Evolutionary conservation across 345 rosid species (phyloP).

Genomic region (Barbarea vulgaris): DNA sequence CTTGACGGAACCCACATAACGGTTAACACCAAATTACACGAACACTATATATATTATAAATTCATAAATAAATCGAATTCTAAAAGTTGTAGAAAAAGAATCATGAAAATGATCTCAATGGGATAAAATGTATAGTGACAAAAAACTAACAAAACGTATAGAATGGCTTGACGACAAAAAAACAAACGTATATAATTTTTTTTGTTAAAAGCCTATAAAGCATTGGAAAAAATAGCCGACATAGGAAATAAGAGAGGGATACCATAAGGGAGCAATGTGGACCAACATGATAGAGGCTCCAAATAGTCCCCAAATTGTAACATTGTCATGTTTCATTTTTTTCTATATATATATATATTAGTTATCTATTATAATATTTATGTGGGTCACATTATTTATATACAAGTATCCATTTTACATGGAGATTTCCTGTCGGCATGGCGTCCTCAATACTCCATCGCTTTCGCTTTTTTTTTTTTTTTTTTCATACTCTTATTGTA

Average conservation of each 20-base stretch:
- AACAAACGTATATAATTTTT: not conserved
- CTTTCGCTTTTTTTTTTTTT: conserved; percentile 8
- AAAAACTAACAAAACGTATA: not conserved
- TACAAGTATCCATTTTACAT: not conserved
- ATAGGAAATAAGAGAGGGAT: conserved; percentile 18
- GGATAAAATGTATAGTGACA: not conserved
- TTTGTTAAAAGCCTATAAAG: not conserved
- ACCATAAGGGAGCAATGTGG: conserved; percentile 27
- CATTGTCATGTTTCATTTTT: conserved; percentile 7
- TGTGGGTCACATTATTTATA: conserved; percentile 1
- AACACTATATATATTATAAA: too few relatives aligned
- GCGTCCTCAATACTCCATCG: conserved; percentile 23
- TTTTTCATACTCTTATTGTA: conserved; percentile 1
- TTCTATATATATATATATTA: too few relatives aligned
- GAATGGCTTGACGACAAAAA: not conserved
- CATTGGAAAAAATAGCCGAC: conserved; percentile 28
- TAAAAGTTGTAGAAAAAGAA: too few relatives aligned
- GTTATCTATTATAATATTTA: too few relatives aligned
- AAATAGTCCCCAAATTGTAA: conserved; percentile 33
- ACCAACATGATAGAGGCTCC: conserved; percentile 30
- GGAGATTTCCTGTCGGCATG: conserved; percentile 33
- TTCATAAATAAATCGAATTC: not conserved
- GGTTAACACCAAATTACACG: too few relatives aligned
- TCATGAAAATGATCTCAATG: not conserved
- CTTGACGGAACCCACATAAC: not conserved